phyloP scores from a whole-genome alignment of 192 early-diverging fungal genomes.

The Coemansia sp. region DNA sequence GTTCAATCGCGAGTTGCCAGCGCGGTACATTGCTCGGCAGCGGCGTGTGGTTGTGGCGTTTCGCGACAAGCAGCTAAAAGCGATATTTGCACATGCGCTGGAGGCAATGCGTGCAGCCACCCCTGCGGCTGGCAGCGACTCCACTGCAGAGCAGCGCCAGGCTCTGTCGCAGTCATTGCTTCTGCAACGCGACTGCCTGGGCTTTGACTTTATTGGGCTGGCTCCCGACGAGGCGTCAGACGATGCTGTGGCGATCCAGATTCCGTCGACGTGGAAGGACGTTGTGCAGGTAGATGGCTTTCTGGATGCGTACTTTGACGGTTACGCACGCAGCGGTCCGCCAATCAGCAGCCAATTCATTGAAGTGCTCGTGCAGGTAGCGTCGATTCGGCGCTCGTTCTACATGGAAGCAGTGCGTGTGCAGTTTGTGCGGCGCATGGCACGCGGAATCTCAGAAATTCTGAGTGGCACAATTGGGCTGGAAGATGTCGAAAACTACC shows the following conservation, averaged over 20 bases:
- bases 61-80: constrained; percentile 60
- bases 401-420: constrained; percentile 75
- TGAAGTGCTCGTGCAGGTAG: constrained; percentile 77
- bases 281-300: constrained; percentile 71
- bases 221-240: constrained; percentile 76
- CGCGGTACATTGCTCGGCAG: constrained; percentile 64
- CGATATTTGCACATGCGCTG: constrained; percentile 56
- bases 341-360: constrained; percentile 66
- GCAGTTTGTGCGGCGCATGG: constrained; percentile 66
- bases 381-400: constrained; percentile 80
- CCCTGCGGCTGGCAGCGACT: constrained; percentile 32
- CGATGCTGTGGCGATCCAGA: constrained; percentile 68
- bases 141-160: constrained; percentile 30
- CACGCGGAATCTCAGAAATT: constrained; percentile 70
- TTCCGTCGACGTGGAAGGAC: constrained; percentile 77
- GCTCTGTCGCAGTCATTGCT: constrained; percentile 56
- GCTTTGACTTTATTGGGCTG: constrained; percentile 82
- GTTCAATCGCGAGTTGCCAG: constrained; percentile 65
- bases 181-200: constrained; percentile 67
- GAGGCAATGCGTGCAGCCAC: constrained; percentile 41
- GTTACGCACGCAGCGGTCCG: constrained; percentile 60
- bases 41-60: constrained; percentile 65
- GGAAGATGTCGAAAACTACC: constrained; percentile 75
- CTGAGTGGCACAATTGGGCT: constrained; percentile 61
- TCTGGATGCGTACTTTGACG: constrained; percentile 68